phyloP scores from a whole-genome alignment of 768 basidiomycete genomes.

The Leccinum subgranulosum region DNA sequence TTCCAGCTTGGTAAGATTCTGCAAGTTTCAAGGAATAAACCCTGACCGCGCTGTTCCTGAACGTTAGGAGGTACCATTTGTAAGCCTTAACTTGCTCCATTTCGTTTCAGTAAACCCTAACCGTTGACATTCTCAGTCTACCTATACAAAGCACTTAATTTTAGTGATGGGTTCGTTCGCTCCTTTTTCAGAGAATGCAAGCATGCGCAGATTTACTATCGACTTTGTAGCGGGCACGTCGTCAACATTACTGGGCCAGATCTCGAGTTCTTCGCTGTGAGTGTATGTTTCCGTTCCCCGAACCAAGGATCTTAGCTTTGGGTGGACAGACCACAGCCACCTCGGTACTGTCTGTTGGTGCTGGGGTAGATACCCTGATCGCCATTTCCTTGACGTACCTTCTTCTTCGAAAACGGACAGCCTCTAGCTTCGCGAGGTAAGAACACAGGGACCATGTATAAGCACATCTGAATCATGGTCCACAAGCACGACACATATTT shows the following conservation, averaged over 20 bases:
- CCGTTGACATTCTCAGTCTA: conserved; percentile 2
- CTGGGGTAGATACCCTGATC: conserved; percentile 4
- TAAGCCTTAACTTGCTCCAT: not conserved
- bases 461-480: not conserved
- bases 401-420: not conserved
- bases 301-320: not conserved
- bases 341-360: not conserved
- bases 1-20: conserved; percentile 9
- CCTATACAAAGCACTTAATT: not conserved
- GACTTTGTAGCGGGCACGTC: conserved; percentile 1
- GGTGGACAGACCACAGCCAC: not conserved
- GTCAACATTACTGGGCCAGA: not conserved
- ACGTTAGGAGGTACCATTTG: not conserved
- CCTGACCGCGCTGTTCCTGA: not conserved
- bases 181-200: not conserved
- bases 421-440: not conserved
- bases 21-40: too few species aligned
- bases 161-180: conserved; percentile 1
- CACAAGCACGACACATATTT: conserved; percentile 4
- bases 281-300: not conserved
- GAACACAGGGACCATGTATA: not conserved
- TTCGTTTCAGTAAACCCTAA: not conserved
- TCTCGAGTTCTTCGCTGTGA: not conserved
- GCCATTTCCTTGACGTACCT: conserved; percentile 4
- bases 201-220: not conserved